Evolutionary conservation across 139 green algal genomes (phyloP).

Genomic region (Chlorella sp.): DNA sequence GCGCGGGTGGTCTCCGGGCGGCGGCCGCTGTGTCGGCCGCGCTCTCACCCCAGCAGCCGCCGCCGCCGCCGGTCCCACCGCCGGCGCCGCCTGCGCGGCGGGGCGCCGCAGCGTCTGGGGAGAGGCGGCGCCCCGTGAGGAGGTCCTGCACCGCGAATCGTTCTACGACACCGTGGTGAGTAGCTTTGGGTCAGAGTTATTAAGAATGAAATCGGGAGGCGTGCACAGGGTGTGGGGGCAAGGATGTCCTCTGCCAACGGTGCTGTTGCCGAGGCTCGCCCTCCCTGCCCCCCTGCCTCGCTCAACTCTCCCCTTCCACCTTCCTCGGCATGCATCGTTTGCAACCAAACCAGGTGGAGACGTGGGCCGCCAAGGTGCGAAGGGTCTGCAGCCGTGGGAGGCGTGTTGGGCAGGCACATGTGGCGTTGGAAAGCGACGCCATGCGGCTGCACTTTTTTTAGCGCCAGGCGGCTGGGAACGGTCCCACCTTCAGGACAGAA

Average conservation of each 20-base stretch:
- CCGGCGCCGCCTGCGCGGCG: background rate
- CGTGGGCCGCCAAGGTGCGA: background rate
- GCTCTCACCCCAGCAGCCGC: background rate
- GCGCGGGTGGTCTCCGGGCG: background rate
- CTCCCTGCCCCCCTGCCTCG: background rate
- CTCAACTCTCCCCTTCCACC: background rate
- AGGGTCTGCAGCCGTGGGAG: background rate
- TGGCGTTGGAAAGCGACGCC: too few relatives aligned
- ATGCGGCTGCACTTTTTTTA: too few relatives aligned
- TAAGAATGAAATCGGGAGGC: background rate
- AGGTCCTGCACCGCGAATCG: slow-evolving; percentile 32
- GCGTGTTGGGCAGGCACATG: background rate
- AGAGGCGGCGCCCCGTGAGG: background rate
- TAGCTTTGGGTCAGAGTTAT: background rate
- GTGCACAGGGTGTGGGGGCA: too few relatives aligned
- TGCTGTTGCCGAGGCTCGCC: too few relatives aligned
- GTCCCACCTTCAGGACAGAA: too few relatives aligned
- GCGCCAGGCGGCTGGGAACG: too few relatives aligned
- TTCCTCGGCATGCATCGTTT: background rate
- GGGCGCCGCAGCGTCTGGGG: background rate
- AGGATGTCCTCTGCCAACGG: too few relatives aligned
- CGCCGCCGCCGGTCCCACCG: background rate
- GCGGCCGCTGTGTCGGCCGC: background rate
- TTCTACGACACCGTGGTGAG: slow-evolving; percentile 69
- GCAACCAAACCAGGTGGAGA: background rate